These are phyloP conservation scores for Penicillium concentricum DNA, from an alignment of 2,329 filamentous ascomycete genomes.

Conservation along the genomic window DNA sequence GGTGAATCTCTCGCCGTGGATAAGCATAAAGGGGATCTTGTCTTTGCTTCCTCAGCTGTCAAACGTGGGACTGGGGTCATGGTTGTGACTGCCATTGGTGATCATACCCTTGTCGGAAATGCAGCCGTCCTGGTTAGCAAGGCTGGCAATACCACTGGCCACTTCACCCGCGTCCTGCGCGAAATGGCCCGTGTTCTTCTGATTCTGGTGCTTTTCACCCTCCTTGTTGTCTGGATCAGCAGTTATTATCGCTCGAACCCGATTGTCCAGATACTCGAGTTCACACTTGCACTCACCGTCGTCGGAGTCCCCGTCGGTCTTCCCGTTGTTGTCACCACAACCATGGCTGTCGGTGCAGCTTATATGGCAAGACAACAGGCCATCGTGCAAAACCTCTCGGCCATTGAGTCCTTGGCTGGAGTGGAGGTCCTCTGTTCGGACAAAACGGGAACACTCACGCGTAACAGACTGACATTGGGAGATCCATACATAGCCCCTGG, in stretches of 20 bases:
- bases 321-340: conserved; percentile 88
- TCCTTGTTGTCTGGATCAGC: conserved; percentile 79
- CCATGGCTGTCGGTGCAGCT: conserved; percentile 89
- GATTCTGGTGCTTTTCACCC: conserved; percentile 75
- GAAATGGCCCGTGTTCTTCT: conserved; percentile 79
- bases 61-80: conserved; percentile 87
- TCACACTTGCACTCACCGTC: conserved; percentile 85
- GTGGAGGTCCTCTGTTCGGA: conserved; percentile 93
- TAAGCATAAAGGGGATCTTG: conserved; percentile 77
- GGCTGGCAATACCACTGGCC: conserved; percentile 70
- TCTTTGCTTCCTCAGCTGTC: conserved; percentile 82
- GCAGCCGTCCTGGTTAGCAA: conserved; percentile 81
- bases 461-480: conserved; percentile 86
- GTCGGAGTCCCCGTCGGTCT: conserved; percentile 92
- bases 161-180: conserved; percentile 90
- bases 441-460: conserved; percentile 90
- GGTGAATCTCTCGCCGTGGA: conserved; percentile 90
- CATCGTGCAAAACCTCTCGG: conserved; percentile 88
- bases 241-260: conserved; percentile 83
- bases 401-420: conserved; percentile 87
- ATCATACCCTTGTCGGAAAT: conserved; percentile 86
- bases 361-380: conserved; percentile 91
- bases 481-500: conserved; percentile 82
- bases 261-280: conserved; percentile 76
- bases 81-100: conserved; percentile 79